Conservation (phyloP, 176 grass and related monocot species). For the Bromus sterilis region DNA sequence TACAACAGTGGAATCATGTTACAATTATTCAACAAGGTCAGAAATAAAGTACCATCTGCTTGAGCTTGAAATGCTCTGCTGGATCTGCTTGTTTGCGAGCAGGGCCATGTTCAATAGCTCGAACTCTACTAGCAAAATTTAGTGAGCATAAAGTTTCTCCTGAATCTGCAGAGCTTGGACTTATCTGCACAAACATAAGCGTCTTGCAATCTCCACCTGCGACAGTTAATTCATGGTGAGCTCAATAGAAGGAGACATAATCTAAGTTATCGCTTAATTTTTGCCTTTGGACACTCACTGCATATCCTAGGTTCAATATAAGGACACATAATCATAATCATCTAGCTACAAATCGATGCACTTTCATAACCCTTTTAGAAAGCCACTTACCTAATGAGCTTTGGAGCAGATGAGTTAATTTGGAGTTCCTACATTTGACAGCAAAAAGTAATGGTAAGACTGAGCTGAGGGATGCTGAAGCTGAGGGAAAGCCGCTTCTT, state of each 20-base stretch:
- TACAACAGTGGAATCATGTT: background rate
- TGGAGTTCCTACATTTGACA: slow-evolving; percentile 83
- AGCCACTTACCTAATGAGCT: slow-evolving; percentile 69
- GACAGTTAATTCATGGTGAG: slow-evolving; percentile 2
- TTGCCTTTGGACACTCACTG: background rate
- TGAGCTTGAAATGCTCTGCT: slow-evolving; percentile 80
- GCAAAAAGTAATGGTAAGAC: slow-evolving; percentile 11
- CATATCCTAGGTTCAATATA: background rate
- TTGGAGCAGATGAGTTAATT: slow-evolving; percentile 93
- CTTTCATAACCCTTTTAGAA: background rate
- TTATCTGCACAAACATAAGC: slow-evolving; percentile 97
- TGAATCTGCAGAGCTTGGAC: slow-evolving; percentile 77
- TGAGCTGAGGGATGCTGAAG: background rate
- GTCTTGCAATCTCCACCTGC: slow-evolving; percentile 98
- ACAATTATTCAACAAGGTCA: background rate
- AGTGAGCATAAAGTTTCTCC: slow-evolving; percentile 83
- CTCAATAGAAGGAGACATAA: no score
- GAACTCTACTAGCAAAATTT: slow-evolving; percentile 88
- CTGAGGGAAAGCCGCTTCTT: no score
- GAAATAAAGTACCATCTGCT: slow-evolving; percentile 69
- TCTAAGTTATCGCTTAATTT: background rate
- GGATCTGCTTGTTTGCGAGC: slow-evolving; percentile 80
- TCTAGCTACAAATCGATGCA: background rate
- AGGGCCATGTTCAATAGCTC: slow-evolving; percentile 81
- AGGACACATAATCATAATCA: background rate